phyloP scores from a whole-genome alignment of 1,284 basidiomycete species.

The Somion occarium region DNA sequence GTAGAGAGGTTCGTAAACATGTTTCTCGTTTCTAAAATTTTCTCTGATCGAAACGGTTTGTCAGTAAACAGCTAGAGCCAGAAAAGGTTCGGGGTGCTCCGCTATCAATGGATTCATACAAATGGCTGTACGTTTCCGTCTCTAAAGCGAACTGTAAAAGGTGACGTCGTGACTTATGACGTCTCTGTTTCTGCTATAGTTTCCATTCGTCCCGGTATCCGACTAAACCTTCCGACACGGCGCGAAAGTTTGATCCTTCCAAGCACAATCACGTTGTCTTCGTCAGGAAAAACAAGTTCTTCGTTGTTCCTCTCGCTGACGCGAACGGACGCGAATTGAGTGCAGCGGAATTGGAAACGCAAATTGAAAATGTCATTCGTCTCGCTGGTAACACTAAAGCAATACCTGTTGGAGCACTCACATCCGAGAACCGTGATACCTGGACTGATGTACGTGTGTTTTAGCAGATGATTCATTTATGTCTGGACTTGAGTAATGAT shows the following conservation, averaged over 20 bases:
- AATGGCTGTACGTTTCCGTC: constrained; percentile 64
- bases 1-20: constrained; percentile 64
- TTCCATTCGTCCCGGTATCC: constrained; percentile 93
- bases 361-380: constrained; percentile 76
- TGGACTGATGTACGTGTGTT: constrained; percentile 77
- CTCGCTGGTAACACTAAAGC: constrained; percentile 57
- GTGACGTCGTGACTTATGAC: background rate
- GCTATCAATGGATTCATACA: constrained; percentile 94
- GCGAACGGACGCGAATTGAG: constrained; percentile 63
- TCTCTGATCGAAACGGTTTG: background rate
- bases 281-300: constrained; percentile 90
- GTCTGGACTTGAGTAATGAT: background rate
- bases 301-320: constrained; percentile 67
- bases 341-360: constrained; percentile 77
- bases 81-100: constrained; percentile 83
- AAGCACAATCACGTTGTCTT: constrained; percentile 88
- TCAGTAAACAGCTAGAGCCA: constrained; percentile 79
- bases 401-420: constrained; percentile 77
- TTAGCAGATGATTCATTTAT: background rate
- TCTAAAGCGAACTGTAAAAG: background rate
- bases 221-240: constrained; percentile 78
- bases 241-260: constrained; percentile 74
- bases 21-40: background rate
- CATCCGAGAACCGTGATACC: constrained; percentile 84
- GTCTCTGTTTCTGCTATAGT: constrained; percentile 28